These are phyloP conservation scores for Phalaenopsis aphrodite DNA, from an alignment of 106 monocot genomes.

Conservation along the genomic window DNA sequence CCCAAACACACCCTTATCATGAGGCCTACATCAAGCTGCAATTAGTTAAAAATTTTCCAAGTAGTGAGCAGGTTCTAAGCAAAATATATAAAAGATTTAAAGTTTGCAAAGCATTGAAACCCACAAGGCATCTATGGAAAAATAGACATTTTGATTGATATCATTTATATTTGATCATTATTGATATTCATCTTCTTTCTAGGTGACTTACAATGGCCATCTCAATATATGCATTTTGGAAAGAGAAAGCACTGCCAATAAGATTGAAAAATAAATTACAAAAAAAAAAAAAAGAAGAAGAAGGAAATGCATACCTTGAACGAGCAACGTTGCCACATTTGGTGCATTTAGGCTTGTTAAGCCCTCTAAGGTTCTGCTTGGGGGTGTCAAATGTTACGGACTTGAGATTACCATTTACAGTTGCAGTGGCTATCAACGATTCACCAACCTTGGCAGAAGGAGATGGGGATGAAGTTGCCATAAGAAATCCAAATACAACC, in stretches of 20 bases:
- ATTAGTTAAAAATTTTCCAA: neutral
- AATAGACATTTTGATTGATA: neutral
- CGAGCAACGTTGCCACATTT: slow-evolving; percentile 73
- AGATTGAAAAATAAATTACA: neutral
- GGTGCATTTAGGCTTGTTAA: slow-evolving; percentile 68
- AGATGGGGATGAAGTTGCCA: slow-evolving; percentile 29
- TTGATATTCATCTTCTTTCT: neutral
- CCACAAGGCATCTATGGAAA: neutral
- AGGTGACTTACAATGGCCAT: neutral
- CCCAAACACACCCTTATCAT: too few relatives aligned
- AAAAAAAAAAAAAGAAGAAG: neutral
- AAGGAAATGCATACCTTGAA: slow-evolving; percentile 30
- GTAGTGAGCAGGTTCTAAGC: neutral
- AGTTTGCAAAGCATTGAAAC: slow-evolving; percentile 1
- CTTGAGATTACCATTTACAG: slow-evolving; percentile 25
- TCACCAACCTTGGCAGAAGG: slow-evolving; percentile 19
- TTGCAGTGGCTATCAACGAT: neutral
- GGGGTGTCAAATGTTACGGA: slow-evolving; percentile 22
- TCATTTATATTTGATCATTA: neutral
- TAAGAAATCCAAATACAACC: neutral
- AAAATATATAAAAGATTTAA: neutral
- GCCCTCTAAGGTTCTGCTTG: slow-evolving; percentile 43
- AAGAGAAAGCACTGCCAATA: neutral
- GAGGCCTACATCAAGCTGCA: neutral
- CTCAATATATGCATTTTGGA: slow-evolving; percentile 3